Evolutionary conservation across 495 filamentous ascomycete genomes (phyloP), one percentile per base, ranked within the genome.

Genomic region (Xylaria venustula): DNA sequence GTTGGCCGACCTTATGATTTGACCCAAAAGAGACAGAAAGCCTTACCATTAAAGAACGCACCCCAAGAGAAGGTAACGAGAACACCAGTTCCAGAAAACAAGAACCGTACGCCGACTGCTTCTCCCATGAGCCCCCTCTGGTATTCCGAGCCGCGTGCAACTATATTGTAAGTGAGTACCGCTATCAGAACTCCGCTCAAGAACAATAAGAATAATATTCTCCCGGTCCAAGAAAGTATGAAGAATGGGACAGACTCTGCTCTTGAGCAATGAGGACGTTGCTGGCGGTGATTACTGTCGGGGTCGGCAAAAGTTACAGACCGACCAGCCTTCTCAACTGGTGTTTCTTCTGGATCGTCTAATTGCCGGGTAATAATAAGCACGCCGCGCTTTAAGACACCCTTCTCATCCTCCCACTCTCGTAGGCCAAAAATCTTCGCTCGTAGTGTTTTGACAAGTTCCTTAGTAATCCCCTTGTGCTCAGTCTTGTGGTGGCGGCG

Each of bases 31-130:
- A 11, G 54, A 50, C 3, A 5, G 2, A 20, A 17, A 22, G 25
- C 64, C 65, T 61, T 23, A 68, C 73, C 62, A 40, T 67, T 46
- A 20, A 73, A 74, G 59, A 74, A 73, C 5, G 66, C 64, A 0
- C 67, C 62, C 74, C 76, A 80, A 25, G 63, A 55, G 9, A 71
- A 59, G n/a, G 67, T 54, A 48, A 73, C 56, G 1, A 74, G 15
- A 28, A 68, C 68, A 19, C 73, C 68, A 25, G 69, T 32, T 2
- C 56, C 58, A 12, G 65, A 66, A 34, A 75, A 74, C 6, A 73
- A 58, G 37, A 73, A 73, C 17, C 72, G 68, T n/a, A 74, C 64
- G 14, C 73, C 64, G 12, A 72, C 63, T 51, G 65, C 64, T 41
- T 67, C 67, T 9, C 67, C 71, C 53, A 49, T 57, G 59, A 70